These are phyloP conservation scores for Darksidea phi DNA, from an alignment of 495 filamentous ascomycete species.

Conservation along the genomic window DNA sequence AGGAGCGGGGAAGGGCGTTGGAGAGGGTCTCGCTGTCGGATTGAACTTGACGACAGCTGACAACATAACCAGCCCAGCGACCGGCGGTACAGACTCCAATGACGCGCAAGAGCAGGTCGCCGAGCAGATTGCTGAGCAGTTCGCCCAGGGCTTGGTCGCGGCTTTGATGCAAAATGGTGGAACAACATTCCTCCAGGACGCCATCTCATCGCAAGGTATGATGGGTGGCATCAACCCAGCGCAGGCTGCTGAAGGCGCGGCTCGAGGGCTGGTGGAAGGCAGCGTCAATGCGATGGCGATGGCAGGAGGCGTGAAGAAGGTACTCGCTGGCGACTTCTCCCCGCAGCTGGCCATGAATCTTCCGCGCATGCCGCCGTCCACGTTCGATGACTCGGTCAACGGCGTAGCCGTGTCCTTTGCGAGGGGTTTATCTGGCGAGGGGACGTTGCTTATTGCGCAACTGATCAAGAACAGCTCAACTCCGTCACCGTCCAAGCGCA, in stretches of 20 bases:
- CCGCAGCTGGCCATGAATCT: slow-evolving; percentile 5
- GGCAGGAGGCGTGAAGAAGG: slow-evolving; percentile 12
- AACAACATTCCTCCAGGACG: neutral
- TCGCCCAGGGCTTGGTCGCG: slow-evolving; percentile 8
- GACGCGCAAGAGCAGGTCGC: slow-evolving; percentile 9
- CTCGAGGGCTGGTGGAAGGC: slow-evolving; percentile 17
- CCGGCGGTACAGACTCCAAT: neutral
- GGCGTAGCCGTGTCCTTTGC: slow-evolving; percentile 15
- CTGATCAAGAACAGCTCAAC: neutral
- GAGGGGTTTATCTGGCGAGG: slow-evolving; percentile 15
- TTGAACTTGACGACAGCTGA: slow-evolving; percentile 6
- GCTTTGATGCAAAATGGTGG: slow-evolving; percentile 15
- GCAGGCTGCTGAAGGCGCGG: slow-evolving; percentile 18
- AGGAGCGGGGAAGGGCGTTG: slow-evolving; percentile 20
- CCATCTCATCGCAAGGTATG: slow-evolving; percentile 2
- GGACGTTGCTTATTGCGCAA: slow-evolving; percentile 11
- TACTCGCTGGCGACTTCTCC: slow-evolving; percentile 16
- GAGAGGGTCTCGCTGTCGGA: slow-evolving; percentile 14
- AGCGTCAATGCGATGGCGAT: slow-evolving; percentile 4
- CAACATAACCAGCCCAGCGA: neutral
- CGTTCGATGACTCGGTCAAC: slow-evolving; percentile 19
- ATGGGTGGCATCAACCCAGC: neutral
- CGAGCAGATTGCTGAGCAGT: slow-evolving; percentile 6
- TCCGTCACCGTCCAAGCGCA: no score
- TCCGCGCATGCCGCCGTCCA: neutral